phyloP scores from a whole-genome alignment of 1,139 yeast species.

The Saccharomycopsis hybrid region DNA sequence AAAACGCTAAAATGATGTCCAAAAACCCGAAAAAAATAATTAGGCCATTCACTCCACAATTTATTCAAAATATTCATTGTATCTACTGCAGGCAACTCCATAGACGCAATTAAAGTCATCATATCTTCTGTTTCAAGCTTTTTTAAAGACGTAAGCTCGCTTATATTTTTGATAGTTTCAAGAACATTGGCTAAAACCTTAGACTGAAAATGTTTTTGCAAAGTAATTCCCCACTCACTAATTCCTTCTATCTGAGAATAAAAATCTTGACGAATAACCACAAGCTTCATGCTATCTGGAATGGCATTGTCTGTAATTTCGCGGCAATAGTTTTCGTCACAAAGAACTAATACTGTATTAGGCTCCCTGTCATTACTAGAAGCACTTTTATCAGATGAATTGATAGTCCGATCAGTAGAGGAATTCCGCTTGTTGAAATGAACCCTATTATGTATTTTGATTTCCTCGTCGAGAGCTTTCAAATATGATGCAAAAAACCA shows the following conservation, averaged over 20 bases:
- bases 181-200: neutral
- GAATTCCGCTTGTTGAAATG: neutral
- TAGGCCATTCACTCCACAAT: neutral
- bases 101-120: neutral
- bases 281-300: constrained; percentile 8
- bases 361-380: neutral
- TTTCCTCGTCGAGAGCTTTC: neutral
- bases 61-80: neutral
- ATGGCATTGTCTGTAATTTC: constrained; percentile 4
- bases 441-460: neutral
- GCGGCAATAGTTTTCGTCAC: constrained; percentile 9
- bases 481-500: constrained; percentile 11
- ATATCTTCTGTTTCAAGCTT: too few species aligned
- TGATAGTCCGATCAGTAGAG: neutral
- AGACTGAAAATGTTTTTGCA: neutral
- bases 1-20: too few species aligned
- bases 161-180: neutral
- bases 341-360: neutral
- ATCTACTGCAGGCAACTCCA: neutral
- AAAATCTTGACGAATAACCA: neutral
- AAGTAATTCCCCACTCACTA: too few species aligned
- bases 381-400: neutral
- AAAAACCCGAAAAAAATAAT: neutral
- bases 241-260: neutral
- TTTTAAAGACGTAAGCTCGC: neutral